These are phyloP conservation scores for Saccharomyces jurei DNA, from an alignment of 805 yeast species.

Conservation along the genomic window DNA sequence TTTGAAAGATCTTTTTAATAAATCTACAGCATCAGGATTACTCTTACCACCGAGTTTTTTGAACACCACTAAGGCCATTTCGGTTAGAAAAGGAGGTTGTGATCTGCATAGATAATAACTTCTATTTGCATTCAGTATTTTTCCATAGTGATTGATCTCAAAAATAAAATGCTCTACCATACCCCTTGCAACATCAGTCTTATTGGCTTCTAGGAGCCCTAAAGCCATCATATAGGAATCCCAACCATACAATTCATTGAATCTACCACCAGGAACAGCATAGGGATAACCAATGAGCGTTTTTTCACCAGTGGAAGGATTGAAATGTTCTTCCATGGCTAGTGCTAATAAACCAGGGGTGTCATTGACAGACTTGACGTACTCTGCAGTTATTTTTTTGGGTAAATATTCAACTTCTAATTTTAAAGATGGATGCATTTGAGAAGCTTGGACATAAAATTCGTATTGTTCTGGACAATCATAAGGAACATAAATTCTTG, in stretches of 20 bases:
- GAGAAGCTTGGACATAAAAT: constrained; percentile 50
- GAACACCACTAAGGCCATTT: constrained; percentile 71
- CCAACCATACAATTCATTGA: constrained; percentile 97
- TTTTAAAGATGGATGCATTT: constrained; percentile 44
- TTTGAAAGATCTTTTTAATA: constrained; percentile 52
- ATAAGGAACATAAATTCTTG: constrained; percentile 72
- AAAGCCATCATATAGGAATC: constrained; percentile 89
- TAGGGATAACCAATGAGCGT: constrained; percentile 67
- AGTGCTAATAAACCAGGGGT: constrained; percentile 82
- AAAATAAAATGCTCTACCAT: constrained; percentile 89
- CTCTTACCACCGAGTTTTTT: constrained; percentile 45
- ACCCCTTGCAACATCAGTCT: constrained; percentile 67
- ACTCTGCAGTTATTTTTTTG: constrained; percentile 63
- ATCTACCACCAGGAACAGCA: constrained; percentile 95
- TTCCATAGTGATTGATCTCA: constrained; percentile 85
- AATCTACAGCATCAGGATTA: constrained; percentile 45
- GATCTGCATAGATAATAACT: constrained; percentile 85
- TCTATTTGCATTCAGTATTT: constrained; percentile 88
- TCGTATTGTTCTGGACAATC: constrained; percentile 64
- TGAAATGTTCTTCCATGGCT: constrained; percentile 50
- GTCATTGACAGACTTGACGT: constrained; percentile 64
- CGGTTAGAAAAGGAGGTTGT: constrained; percentile 95
- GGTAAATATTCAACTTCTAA: constrained; percentile 78
- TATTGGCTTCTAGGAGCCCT: constrained; percentile 65
- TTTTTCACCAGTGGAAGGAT: constrained; percentile 43